These are phyloP conservation scores for Trametes pubescens DNA, from an alignment of 1,284 basidiomycete genomes.

Conservation along the genomic window DNA sequence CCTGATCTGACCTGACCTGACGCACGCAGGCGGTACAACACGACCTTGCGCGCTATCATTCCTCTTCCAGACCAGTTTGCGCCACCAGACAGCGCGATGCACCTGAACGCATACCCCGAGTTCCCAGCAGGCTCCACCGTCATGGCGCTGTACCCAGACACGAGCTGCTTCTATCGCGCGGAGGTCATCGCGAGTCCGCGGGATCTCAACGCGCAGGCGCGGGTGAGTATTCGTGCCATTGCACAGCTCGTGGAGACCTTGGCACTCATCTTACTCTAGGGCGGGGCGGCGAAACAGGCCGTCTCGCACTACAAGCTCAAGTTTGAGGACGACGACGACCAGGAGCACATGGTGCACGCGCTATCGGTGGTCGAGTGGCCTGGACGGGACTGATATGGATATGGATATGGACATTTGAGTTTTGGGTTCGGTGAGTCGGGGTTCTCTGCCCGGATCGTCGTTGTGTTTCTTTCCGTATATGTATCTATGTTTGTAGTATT, in stretches of 20 bases:
- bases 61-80: conserved; percentile 79
- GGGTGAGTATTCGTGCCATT: conserved; percentile 53
- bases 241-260: background rate
- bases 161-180: conserved; percentile 86
- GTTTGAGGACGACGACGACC: conserved; percentile 85
- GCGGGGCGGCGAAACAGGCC: conserved; percentile 37
- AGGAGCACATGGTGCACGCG: conserved; percentile 74
- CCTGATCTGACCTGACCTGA: background rate
- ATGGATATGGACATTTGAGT: background rate
- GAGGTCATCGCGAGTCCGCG: conserved; percentile 75
- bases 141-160: conserved; percentile 85
- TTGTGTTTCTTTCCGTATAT: conserved; percentile 13
- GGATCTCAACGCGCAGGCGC: conserved; percentile 50
- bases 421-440: background rate
- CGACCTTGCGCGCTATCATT: conserved; percentile 73
- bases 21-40: conserved; percentile 66
- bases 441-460: conserved; percentile 4
- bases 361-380: conserved; percentile 84
- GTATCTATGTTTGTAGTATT: conserved; percentile 23
- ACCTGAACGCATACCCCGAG: conserved; percentile 73
- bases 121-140: conserved; percentile 77
- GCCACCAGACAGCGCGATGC: conserved; percentile 61
- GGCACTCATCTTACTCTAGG: background rate
- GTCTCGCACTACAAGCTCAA: conserved; percentile 74
- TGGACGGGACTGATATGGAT: conserved; percentile 37